A percentile compares a stretch with the other conserved stretches of the same genome.
phyloP scores from a whole-genome alignment of 2,329 filamentous ascomycete genomes.

The Arthrobotrys sinensis region DNA sequence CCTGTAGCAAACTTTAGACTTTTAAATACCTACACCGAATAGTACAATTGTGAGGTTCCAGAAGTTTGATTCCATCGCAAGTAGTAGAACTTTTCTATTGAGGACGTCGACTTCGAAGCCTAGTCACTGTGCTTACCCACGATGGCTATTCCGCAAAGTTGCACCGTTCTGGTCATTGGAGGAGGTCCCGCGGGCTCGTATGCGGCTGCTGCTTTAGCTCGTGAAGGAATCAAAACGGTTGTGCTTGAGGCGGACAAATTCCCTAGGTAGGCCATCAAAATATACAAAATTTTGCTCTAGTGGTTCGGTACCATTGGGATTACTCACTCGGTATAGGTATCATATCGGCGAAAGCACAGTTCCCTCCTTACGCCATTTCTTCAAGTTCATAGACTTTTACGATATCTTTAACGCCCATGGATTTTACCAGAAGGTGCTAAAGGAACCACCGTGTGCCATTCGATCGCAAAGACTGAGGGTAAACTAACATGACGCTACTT shows the following conservation, averaged over 20 bases:
- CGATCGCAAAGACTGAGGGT: too few species aligned
- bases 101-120: background rate
- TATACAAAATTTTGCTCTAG: too few species aligned
- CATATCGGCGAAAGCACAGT: conserved; percentile 68
- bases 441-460: background rate
- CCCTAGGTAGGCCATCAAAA: background rate
- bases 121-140: background rate
- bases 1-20: background rate
- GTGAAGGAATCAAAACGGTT: conserved; percentile 30
- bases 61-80: too few species aligned
- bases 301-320: too few species aligned
- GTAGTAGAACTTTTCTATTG: too few species aligned
- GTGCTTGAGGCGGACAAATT: conserved; percentile 26
- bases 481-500: too few species aligned
- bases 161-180: conserved; percentile 13
- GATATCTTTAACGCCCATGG: conserved; percentile 68
- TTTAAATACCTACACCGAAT: too few species aligned
- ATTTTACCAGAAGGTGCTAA: conserved; percentile 68
- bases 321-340: conserved; percentile 63
- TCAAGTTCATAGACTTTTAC: conserved; percentile 70
- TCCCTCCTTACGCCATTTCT: conserved; percentile 68
- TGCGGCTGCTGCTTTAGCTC: conserved; percentile 17
- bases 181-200: background rate
- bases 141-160: background rate
- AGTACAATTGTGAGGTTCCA: too few species aligned